Conservation (phyloP, 2,329 filamentous ascomycete genomes). For the Apiospora koreana region DNA sequence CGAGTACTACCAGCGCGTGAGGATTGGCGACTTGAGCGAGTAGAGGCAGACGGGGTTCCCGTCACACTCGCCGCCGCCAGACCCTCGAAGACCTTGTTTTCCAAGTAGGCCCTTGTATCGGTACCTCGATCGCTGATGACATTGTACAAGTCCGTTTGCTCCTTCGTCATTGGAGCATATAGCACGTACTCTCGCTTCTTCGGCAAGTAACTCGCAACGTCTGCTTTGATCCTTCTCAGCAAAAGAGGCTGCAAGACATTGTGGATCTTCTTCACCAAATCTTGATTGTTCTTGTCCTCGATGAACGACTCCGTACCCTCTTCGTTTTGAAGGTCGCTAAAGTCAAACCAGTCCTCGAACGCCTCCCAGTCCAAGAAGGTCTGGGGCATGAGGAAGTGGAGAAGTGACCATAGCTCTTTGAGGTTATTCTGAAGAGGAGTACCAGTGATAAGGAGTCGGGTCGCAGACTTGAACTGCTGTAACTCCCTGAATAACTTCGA, state of each 20-base stretch:
- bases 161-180: conserved; percentile 86
- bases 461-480: conserved; percentile 91
- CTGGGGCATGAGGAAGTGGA: conserved; percentile 94
- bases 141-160: conserved; percentile 88
- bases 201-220: conserved; percentile 88
- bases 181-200: conserved; percentile 97
- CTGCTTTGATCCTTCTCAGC: conserved; percentile 84
- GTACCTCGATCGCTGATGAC: conserved; percentile 57
- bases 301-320: conserved; percentile 77
- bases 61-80: conserved; percentile 50
- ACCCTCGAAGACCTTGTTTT: conserved; percentile 73
- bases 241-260: conserved; percentile 90
- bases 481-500: conserved; percentile 96
- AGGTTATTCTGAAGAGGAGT: conserved; percentile 97
- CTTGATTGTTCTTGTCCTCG: conserved; percentile 74
- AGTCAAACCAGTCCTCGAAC: conserved; percentile 97
- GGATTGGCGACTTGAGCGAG: conserved; percentile 35
- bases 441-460: conserved; percentile 94
- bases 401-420: conserved; percentile 92
- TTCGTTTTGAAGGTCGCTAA: conserved; percentile 86
- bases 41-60: conserved; percentile 43
- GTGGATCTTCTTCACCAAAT: conserved; percentile 84
- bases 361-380: conserved; percentile 93
- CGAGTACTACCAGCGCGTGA: conserved; percentile 40
- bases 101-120: conserved; percentile 74